Evolutionary conservation across 2,329 filamentous ascomycete species (phyloP), one percentile per base, ranked within the genome.

Genomic region (Aspergillus sp.): DNA sequence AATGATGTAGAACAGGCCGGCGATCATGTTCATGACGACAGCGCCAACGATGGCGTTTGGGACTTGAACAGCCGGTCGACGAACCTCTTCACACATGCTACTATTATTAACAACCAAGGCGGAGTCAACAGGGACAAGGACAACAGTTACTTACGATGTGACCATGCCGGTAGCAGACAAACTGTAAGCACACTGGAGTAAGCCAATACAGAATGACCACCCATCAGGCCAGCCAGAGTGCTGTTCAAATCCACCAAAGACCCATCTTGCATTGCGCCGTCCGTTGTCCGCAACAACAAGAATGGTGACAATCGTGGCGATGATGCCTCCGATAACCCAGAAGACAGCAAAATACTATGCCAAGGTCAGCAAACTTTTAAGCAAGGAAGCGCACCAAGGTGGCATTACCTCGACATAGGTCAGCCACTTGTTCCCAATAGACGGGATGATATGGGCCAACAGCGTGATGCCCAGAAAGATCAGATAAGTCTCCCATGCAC

Each of bases 281-380:
- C 85, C 85, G 50, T 81, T 72, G 58, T 83, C 85, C 46, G 85
- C 85, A 45, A 88, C 69, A 43, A 74, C 74, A 52, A 88, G 65
- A 35, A 87, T 85, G 44, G 85, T 84, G 41, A 86, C 50, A 73
- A 83, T 46, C 85, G 77, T 46, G 80, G 60, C 83, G 80, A 48
- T 47, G 5, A 85, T 77, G 41, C 78, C 80, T 1, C 74, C 74
- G 1, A 70, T 75, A 0, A 83, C 86, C 83, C 83, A 86, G 62
- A 80, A 84, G 45, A 86, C 85, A 61, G 78, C 79, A 68, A 88
- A 86, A 7, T 84, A 88, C 82, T 83, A 86, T 68, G 82, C 82
- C 53, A 86, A 82, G 53, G 83, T 82, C 60, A 82, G 82, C 32
- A 30, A 42, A 32, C 10, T 39, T 33, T 44, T 27, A 7, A 42